Conservation (phyloP, 768 basidiomycete genomes). For the Leccinum subtestaceum region DNA sequence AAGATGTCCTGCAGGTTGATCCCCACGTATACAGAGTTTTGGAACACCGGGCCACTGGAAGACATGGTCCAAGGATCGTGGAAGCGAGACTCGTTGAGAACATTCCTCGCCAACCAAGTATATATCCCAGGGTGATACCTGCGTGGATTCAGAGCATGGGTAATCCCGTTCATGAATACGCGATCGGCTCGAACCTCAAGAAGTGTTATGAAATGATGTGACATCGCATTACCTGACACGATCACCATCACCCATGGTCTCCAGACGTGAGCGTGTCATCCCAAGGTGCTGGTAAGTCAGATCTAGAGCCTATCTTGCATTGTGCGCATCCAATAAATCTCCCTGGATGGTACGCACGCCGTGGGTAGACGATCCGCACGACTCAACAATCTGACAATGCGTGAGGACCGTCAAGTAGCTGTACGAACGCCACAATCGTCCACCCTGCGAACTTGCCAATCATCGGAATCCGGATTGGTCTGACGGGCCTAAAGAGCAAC, state of each 20-base stretch:
- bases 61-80: slow-evolving; percentile 11
- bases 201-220: not conserved
- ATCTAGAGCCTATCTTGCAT: not conserved
- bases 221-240: not conserved
- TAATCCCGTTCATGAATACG: not conserved
- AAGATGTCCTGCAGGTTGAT: slow-evolving; percentile 26
- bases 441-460: not conserved
- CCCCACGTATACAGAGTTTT: slow-evolving; percentile 22
- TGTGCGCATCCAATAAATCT: not conserved
- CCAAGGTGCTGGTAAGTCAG: not conserved
- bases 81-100: not conserved
- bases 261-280: not conserved
- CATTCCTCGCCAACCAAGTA: not conserved
- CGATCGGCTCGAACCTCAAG: not conserved
- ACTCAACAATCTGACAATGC: not conserved
- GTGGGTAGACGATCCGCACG: not conserved
- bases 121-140: slow-evolving; percentile 7
- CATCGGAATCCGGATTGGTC: not conserved
- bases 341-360: not conserved
- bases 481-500: not conserved
- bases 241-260: not conserved
- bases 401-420: not conserved
- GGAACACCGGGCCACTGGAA: slow-evolving; percentile 19
- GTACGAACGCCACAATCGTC: not conserved
- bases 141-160: not conserved